These are phyloP conservation scores for Scedosporium dehoogii DNA, from an alignment of 2,329 filamentous ascomycete genomes.

Conservation along the genomic window DNA sequence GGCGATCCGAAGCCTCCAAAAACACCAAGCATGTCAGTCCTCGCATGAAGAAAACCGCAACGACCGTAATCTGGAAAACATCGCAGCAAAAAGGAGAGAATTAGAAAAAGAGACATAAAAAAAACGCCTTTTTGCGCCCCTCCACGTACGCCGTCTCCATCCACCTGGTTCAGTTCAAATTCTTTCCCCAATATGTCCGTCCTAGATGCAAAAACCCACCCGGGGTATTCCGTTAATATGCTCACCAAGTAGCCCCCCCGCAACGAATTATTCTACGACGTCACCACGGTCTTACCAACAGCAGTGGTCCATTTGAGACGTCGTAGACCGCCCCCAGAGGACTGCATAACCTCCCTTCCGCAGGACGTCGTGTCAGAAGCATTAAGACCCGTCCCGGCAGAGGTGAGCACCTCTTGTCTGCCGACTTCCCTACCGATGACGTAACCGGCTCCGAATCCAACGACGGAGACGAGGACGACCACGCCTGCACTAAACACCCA, in stretches of 20 bases:
- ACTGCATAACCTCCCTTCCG: constrained; percentile 42
- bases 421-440: constrained; percentile 59
- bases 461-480: constrained; percentile 56
- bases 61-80: background rate
- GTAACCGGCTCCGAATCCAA: constrained; percentile 60
- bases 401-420: constrained; percentile 44
- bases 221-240: background rate
- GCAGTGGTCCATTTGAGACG: constrained; percentile 43
- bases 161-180: no score
- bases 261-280: background rate
- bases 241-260: background rate
- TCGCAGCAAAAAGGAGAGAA: background rate
- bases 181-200: no score
- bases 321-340: constrained; percentile 40
- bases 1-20: no score
- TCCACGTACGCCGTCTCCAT: no score
- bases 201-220: background rate
- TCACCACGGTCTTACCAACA: constrained; percentile 37
- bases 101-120: background rate
- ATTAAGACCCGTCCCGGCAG: constrained; percentile 31
- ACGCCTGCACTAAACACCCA: constrained; percentile 60
- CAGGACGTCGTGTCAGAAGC: constrained; percentile 37
- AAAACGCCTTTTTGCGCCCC: no score
- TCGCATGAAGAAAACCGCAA: no score
- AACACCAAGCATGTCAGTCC: background rate